Evolutionary conservation across 176 grass and related monocot species (phyloP).

Genomic region (Musa itinerans): DNA sequence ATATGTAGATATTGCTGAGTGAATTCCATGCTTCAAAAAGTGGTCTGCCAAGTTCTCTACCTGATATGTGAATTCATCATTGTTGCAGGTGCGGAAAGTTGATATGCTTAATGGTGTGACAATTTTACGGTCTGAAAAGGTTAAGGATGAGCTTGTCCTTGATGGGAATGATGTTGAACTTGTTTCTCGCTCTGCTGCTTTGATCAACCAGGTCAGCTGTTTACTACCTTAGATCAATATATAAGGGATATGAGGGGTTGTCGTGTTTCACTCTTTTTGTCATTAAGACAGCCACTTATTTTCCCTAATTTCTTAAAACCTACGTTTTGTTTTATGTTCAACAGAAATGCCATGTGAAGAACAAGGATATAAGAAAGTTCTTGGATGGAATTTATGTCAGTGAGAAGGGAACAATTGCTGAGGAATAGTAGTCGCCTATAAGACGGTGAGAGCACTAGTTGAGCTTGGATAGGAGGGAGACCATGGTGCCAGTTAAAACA

Average conservation of each 20-base stretch:
- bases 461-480: background rate
- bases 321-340: background rate
- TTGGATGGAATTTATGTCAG: constrained; percentile 9
- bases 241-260: no score
- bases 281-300: no score
- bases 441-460: no score
- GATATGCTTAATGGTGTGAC: constrained; percentile 80
- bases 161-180: constrained; percentile 87
- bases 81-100: constrained; percentile 62
- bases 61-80: background rate
- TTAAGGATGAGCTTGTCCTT: constrained; percentile 89
- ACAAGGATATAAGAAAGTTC: constrained; percentile 12
- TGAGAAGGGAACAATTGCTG: background rate
- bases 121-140: constrained; percentile 71
- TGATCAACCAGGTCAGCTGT: constrained; percentile 68
- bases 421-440: background rate
- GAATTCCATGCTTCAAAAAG: no score
- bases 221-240: background rate
- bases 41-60: no score
- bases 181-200: constrained; percentile 67
- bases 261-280: no score
- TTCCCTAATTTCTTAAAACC: background rate
- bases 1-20: no score
- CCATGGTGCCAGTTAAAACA: no score
- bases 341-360: constrained; percentile 16